Base-by-base conservation (phyloP, 306 rosid genomes). In the Quercus ilex region DNA sequence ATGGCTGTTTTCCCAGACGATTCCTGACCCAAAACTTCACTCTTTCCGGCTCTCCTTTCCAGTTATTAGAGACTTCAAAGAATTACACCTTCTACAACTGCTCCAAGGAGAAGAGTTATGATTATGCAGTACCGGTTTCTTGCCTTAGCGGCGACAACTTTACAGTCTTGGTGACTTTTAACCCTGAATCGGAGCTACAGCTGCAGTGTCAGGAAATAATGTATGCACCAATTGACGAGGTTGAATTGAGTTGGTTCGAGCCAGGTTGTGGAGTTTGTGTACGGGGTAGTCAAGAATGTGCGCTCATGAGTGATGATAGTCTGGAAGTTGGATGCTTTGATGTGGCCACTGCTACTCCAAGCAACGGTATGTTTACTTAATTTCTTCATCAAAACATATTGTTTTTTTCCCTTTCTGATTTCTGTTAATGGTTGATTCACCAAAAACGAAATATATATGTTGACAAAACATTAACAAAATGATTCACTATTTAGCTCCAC, bases 71-170 rank as follows among this genome's bases (percentile, higher is more conserved):
- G 13, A 55, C 7, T 0, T 6, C 0, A 6, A 13, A 8, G 1
- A 73, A 78, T 57, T 79, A 70, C 69, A 88, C 90, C 19, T 83
- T 88, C 82, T 58, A 87, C 14, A 76, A 83, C 20, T 90, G 97
- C 75, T 85, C 89, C 17, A 15, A 38, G 38, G 6, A 33, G 0
- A n/a, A 23, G 2, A n/a, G 71, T 9, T 15, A 19, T 0, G 62
- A 25, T 6, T 49, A 57, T 9, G 0, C 35, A 41, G 38, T 6
- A 33, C 56, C 78, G 18, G 67, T 87, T 55, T 17, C 83, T 18
- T 86, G 93, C 65, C 78, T 87, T 0, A 81, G 81, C 23, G 35
- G 78, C 70, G 0, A 69, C 53, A 23, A 75, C 19, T 21, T 17
- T 75, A 3, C 26, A 73, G 83, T 6, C 64, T 7, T 1, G 19